phyloP scores from a whole-genome alignment of 2,329 filamentous ascomycete genomes.

The Colletotrichum orbiculare region DNA sequence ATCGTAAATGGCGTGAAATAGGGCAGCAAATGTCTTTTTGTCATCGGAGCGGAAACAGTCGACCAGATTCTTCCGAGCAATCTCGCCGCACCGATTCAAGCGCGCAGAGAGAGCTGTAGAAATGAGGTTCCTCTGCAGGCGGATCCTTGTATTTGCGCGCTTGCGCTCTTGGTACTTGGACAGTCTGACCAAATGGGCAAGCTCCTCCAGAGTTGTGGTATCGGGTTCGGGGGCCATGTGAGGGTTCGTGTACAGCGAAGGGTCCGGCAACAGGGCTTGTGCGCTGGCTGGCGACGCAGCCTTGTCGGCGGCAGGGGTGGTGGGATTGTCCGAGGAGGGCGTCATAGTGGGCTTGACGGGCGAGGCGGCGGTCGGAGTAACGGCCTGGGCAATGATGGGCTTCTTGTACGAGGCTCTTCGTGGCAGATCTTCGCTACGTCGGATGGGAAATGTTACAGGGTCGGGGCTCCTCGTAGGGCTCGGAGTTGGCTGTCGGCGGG shows the following conservation, averaged over 20 bases:
- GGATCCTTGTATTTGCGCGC: slow-evolving; percentile 76
- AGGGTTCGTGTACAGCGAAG: slow-evolving; percentile 73
- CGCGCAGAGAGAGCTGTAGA: slow-evolving; percentile 81
- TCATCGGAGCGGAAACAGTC: slow-evolving; percentile 84
- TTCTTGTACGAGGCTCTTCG: slow-evolving; percentile 56
- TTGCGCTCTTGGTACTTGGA: slow-evolving; percentile 87
- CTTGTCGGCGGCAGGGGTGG: slow-evolving; percentile 50
- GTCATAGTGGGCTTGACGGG: slow-evolving; percentile 38
- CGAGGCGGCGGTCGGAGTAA: slow-evolving; percentile 43
- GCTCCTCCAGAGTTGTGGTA: slow-evolving; percentile 78
- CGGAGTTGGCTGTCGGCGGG: slow-evolving; percentile 63
- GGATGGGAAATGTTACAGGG: slow-evolving; percentile 53
- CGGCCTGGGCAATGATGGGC: slow-evolving; percentile 61
- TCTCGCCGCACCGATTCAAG: slow-evolving; percentile 78
- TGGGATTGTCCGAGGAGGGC: slow-evolving; percentile 41
- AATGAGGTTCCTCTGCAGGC: slow-evolving; percentile 79
- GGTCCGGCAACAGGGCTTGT: slow-evolving; percentile 67
- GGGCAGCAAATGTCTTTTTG: slow-evolving; percentile 78
- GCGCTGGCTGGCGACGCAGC: slow-evolving; percentile 57
- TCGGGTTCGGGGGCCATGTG: slow-evolving; percentile 70
- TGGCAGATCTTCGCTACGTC: slow-evolving; percentile 57
- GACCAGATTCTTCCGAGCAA: slow-evolving; percentile 79
- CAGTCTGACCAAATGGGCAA: slow-evolving; percentile 81
- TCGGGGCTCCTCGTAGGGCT: slow-evolving; percentile 64
- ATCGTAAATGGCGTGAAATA: slow-evolving; percentile 84